Evolutionary conservation across 208 protist genomes (phyloP).

Genomic region (Acanthamoeba lenticulata): DNA sequence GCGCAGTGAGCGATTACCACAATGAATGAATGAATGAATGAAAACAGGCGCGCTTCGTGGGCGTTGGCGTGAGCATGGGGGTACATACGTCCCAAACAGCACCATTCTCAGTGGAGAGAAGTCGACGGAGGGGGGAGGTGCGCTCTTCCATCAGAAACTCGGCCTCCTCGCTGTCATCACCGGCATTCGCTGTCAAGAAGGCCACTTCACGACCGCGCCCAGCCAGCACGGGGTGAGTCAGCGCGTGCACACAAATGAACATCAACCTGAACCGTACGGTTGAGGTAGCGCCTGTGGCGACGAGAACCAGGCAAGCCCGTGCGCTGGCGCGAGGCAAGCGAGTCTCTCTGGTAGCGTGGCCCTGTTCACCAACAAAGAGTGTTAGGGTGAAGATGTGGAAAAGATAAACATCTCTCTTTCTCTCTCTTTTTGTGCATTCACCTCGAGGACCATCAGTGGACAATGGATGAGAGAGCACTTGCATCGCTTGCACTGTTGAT

Average conservation of each 20-base stretch:
- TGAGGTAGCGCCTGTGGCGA: conserved; percentile 21
- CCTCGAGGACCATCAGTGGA: not conserved
- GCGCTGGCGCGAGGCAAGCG: conserved; percentile 1
- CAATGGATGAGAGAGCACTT: not conserved
- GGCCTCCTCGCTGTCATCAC: not conserved
- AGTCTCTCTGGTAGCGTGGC: not conserved
- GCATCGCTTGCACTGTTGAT: not conserved
- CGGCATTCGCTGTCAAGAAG: not conserved
- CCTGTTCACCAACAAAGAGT: not conserved
- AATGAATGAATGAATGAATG: too few species aligned
- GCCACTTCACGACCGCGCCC: not conserved
- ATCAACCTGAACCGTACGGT: not conserved
- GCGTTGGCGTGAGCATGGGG: not conserved
- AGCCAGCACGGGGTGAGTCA: not conserved
- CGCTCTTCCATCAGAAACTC: not conserved
- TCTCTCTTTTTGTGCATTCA: not conserved
- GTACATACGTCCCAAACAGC: not conserved
- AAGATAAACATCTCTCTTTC: not conserved
- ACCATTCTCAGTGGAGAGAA: not conserved
- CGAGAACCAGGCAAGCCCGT: conserved; percentile 7
- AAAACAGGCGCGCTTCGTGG: not conserved
- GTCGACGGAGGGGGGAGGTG: not conserved
- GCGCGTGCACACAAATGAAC: not conserved
- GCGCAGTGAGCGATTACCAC: not conserved
- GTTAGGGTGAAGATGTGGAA: too few species aligned